Conservation (phyloP, 768 basidiomycete species). For the Leucosporidium scottii region DNA sequence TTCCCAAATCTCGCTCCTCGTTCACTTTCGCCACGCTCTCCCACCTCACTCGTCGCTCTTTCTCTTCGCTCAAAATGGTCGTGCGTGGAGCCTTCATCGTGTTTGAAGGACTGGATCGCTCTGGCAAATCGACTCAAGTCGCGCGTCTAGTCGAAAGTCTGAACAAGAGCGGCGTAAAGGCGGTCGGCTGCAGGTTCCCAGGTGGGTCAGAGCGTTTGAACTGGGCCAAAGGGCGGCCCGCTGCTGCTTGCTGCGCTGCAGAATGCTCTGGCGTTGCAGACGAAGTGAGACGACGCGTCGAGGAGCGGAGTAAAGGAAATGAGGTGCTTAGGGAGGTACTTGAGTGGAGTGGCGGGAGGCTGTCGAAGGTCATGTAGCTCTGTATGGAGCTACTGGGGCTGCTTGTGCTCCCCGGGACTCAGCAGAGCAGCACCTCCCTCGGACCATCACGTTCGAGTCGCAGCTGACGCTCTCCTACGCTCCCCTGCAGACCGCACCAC, state of each 20-base stretch:
- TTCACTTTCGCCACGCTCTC: too few relatives aligned
- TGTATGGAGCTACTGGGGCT: too few relatives aligned
- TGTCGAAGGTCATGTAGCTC: too few relatives aligned
- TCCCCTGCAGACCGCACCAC: slow-evolving; percentile 74
- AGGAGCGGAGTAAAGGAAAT: slow-evolving; percentile 28
- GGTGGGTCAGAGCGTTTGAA: slow-evolving; percentile 48
- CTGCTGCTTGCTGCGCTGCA: neutral
- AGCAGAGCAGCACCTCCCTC: too few relatives aligned
- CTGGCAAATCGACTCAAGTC: slow-evolving; percentile 88
- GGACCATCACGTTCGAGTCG: neutral
- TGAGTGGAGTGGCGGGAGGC: too few relatives aligned
- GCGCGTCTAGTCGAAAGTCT: slow-evolving; percentile 55
- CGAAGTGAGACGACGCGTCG: neutral
- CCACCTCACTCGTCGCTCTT: too few relatives aligned
- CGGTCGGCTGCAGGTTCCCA: slow-evolving; percentile 75
- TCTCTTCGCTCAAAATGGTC: too few relatives aligned
- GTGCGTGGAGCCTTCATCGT: slow-evolving; percentile 75
- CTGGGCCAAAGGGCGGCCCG: too few relatives aligned
- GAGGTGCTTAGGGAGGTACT: neutral
- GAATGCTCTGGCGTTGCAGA: neutral
- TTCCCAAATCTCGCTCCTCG: too few relatives aligned
- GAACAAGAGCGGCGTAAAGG: slow-evolving; percentile 46
- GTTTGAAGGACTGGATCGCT: slow-evolving; percentile 89
- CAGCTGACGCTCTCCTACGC: neutral
- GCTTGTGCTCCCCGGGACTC: too few relatives aligned